phyloP scores from a whole-genome alignment of 352 stramenopile species.

The Phytopythium boreale region DNA sequence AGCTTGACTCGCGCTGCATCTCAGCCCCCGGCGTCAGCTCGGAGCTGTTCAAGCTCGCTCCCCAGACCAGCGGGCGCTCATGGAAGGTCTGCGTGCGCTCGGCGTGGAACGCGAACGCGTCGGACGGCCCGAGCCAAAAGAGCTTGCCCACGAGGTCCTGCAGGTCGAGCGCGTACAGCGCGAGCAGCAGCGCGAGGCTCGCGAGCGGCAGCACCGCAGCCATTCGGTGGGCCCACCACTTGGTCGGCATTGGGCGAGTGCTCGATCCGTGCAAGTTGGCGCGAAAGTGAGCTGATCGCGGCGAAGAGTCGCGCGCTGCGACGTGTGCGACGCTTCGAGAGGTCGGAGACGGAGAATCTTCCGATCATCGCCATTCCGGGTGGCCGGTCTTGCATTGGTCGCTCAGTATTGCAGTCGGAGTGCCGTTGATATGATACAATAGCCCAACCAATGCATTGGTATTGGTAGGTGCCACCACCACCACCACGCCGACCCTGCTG shows the following conservation, averaged over 20 bases:
- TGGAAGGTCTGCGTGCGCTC: slow-evolving; percentile 20
- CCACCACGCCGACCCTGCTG: neutral
- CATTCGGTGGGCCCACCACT: neutral
- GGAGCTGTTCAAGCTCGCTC: neutral
- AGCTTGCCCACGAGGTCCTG: slow-evolving; percentile 34
- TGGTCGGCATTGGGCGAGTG: neutral
- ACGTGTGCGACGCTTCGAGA: neutral
- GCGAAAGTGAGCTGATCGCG: no score
- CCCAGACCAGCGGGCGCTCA: slow-evolving; percentile 12
- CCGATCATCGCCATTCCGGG: no score
- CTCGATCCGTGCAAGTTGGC: no score
- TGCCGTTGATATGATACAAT: neutral
- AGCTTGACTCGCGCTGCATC: slow-evolving; percentile 22
- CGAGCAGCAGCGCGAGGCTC: slow-evolving; percentile 16
- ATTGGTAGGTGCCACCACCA: no score
- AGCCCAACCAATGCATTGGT: neutral
- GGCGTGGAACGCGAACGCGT: slow-evolving; percentile 33
- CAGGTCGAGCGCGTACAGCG: slow-evolving; percentile 30
- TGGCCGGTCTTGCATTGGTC: neutral
- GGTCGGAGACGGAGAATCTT: neutral
- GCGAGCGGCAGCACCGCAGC: neutral
- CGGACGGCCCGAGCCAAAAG: slow-evolving; percentile 28
- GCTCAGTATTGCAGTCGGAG: no score
- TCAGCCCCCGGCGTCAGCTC: slow-evolving; percentile 10
- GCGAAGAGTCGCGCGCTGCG: neutral